phyloP scores from a whole-genome alignment of 2,329 filamentous ascomycete genomes.

The Aurifilum marmelostoma region DNA sequence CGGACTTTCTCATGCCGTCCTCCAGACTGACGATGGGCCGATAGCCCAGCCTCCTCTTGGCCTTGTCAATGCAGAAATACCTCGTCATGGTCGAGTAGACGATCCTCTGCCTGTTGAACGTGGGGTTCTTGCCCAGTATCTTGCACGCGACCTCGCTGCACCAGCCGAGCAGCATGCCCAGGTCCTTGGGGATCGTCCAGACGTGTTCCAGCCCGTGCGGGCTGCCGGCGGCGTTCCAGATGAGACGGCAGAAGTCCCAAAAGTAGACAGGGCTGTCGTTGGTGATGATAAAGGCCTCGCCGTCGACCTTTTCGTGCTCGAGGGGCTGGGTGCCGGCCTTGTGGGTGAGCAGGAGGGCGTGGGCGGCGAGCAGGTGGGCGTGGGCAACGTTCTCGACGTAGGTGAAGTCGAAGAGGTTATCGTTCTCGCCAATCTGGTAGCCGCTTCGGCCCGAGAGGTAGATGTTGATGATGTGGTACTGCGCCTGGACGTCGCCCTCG shows the following conservation, averaged over 20 bases:
- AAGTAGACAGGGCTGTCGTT: constrained; percentile 90
- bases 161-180: constrained; percentile 57
- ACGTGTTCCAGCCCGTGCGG: constrained; percentile 56
- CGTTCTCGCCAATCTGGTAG: constrained; percentile 76
- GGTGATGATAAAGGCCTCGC: constrained; percentile 87
- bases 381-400: constrained; percentile 69
- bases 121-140: constrained; percentile 56
- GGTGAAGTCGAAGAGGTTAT: constrained; percentile 67
- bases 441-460: constrained; percentile 70
- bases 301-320: constrained; percentile 75
- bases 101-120: constrained; percentile 63
- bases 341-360: constrained; percentile 68
- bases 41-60: constrained; percentile 71
- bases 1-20: constrained; percentile 62
- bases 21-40: constrained; percentile 66
- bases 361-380: constrained; percentile 80
- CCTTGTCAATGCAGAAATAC: constrained; percentile 79
- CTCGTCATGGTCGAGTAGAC: constrained; percentile 74
- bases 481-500: constrained; percentile 79
- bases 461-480: constrained; percentile 74
- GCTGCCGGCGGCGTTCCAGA: constrained; percentile 70
- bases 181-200: constrained; percentile 56
- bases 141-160: constrained; percentile 56
- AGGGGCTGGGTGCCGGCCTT: constrained; percentile 63
- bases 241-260: constrained; percentile 81